A percentile compares a stretch with the other conserved stretches of the same genome.
Conservation (phyloP, 148 eudicot genomes). For the Polygonum aviculare region DNA sequence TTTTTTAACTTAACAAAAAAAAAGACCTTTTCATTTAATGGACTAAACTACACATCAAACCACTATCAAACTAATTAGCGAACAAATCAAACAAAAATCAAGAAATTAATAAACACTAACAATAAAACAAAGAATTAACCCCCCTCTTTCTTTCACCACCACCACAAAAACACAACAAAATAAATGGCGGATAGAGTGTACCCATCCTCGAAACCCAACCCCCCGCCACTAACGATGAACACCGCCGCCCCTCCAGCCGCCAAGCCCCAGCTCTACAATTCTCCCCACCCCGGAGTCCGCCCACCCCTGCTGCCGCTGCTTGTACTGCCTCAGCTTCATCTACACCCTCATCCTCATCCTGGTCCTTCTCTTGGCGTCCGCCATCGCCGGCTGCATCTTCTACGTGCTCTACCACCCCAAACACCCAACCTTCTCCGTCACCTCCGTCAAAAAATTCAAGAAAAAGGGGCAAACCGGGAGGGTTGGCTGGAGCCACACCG, state of each 20-base stretch:
- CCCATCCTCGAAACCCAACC: slow-evolving; percentile 58
- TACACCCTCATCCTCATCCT: slow-evolving; percentile 46
- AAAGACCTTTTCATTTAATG: too few relatives aligned
- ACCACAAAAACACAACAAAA: too few relatives aligned
- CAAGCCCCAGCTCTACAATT: slow-evolving; percentile 15
- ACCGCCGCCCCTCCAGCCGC: slow-evolving; percentile 22
- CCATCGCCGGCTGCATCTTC: slow-evolving; percentile 48
- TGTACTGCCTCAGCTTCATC: slow-evolving; percentile 52
- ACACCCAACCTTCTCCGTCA: slow-evolving; percentile 58
- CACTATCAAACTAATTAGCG: too few relatives aligned
- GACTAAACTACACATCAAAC: too few relatives aligned
- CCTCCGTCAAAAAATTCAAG: slow-evolving; percentile 29
- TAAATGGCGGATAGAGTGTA: slow-evolving; percentile 64
- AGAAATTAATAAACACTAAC: too few relatives aligned
- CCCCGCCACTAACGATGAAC: slow-evolving; percentile 1
- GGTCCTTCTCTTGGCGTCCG: slow-evolving; percentile 42
- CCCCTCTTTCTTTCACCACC: too few relatives aligned
- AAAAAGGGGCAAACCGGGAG: too few relatives aligned
- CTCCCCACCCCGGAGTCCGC: slow-evolving; percentile 26
- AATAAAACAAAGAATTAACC: too few relatives aligned
- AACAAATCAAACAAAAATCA: too few relatives aligned
- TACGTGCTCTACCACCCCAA: slow-evolving; percentile 79
- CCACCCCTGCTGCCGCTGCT: slow-evolving; percentile 37
- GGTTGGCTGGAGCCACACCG: too few relatives aligned
- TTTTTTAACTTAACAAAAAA: too few relatives aligned